Conservation (phyloP, 2,329 filamentous ascomycete genomes). For the Botryotinia narcissicola region DNA sequence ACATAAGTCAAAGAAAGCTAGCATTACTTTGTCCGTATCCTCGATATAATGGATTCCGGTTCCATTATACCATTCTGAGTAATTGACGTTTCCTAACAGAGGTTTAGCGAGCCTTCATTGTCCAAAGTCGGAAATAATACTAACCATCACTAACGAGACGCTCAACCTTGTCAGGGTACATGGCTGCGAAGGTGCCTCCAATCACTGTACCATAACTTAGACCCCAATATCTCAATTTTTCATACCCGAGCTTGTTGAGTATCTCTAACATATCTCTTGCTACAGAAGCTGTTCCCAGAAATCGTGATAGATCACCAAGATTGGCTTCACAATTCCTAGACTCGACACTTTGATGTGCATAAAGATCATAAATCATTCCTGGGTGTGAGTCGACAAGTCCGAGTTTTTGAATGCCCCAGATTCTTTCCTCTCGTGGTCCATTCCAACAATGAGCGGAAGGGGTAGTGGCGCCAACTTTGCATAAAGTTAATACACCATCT, state of each 20-base stretch:
- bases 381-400: constrained; percentile 48
- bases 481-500: not conserved
- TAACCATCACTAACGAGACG: constrained; percentile 40
- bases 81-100: constrained; percentile 30
- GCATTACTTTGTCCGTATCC: constrained; percentile 31
- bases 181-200: constrained; percentile 45
- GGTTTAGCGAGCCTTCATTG: constrained; percentile 35
- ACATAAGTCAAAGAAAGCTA: not conserved
- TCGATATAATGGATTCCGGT: constrained; percentile 45
- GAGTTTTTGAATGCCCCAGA: constrained; percentile 48
- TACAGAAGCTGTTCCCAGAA: constrained; percentile 20
- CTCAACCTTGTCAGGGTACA: constrained; percentile 44
- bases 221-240: constrained; percentile 48
- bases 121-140: constrained; percentile 32
- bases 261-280: constrained; percentile 40
- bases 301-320: constrained; percentile 9
- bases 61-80: constrained; percentile 31
- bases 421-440: constrained; percentile 42
- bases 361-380: constrained; percentile 48
- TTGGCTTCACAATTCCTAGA: not conserved
- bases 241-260: constrained; percentile 32
- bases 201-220: constrained; percentile 50
- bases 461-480: constrained; percentile 43
- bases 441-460: constrained; percentile 51
- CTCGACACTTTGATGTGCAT: constrained; percentile 38